Percentiles rank a stretch among this genome's conserved stretches.
These are phyloP conservation scores for Pistacia integerrima DNA, from an alignment of 345 rosid species.

Conservation along the genomic window DNA sequence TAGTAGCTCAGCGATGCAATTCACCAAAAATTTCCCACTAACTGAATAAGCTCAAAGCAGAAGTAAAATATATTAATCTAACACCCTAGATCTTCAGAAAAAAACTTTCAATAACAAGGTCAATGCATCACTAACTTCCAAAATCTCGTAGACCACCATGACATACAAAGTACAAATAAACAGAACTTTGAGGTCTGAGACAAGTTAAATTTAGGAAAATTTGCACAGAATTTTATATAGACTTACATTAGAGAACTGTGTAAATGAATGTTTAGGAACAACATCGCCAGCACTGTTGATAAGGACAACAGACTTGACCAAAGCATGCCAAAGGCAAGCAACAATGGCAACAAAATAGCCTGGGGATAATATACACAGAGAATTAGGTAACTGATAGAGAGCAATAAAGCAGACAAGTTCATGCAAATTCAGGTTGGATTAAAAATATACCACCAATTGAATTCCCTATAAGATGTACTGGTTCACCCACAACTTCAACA, in stretches of 20 bases:
- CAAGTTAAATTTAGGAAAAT: neutral
- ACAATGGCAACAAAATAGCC: conserved; percentile 73
- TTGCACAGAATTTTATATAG: conserved; percentile 1
- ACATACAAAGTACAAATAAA: neutral
- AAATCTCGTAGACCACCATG: neutral
- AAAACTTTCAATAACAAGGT: neutral
- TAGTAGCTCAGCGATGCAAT: neutral
- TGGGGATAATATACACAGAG: conserved; percentile 30
- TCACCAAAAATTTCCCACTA: neutral
- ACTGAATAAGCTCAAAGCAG: neutral
- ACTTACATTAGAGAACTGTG: conserved; percentile 50
- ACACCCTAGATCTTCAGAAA: neutral
- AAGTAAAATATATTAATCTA: neutral
- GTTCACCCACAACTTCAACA: conserved; percentile 74
- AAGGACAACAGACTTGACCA: conserved; percentile 69
- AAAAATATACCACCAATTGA: conserved; percentile 76
- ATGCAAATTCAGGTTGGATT: conserved; percentile 5
- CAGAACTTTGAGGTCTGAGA: neutral
- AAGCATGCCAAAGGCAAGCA: conserved; percentile 68
- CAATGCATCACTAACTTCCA: neutral
- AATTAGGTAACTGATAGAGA: conserved; percentile 11
- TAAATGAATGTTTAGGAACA: conserved; percentile 56
- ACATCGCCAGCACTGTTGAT: conserved; percentile 80
- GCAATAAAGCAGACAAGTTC: neutral
- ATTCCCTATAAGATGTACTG: conserved; percentile 82